Evolutionary conservation across 495 filamentous ascomycete species (phyloP).

Genomic region (Thermothielavioides terrestris): DNA sequence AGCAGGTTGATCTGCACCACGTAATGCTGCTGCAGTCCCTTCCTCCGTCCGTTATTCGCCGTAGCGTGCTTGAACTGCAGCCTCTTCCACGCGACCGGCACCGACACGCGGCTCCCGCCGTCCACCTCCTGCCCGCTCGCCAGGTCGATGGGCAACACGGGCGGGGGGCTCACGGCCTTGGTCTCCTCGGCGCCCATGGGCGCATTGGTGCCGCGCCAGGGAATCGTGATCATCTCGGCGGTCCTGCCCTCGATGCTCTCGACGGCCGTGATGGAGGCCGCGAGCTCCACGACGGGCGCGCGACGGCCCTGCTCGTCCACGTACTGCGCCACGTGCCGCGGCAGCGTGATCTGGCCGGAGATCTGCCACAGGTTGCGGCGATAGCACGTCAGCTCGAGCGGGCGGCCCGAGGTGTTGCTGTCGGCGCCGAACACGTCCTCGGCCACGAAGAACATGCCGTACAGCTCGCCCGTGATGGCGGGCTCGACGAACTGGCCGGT

Average conservation of each 20-base stretch:
- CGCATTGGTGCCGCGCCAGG: conserved; percentile 74
- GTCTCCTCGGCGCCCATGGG: conserved; percentile 43
- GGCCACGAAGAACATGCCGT: conserved; percentile 93
- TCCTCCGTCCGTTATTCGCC: conserved; percentile 69
- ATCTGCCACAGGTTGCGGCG: conserved; percentile 86
- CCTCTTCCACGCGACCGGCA: conserved; percentile 81
- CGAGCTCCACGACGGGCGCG: conserved; percentile 63
- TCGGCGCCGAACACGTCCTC: conserved; percentile 53
- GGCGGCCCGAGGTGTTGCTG: conserved; percentile 38
- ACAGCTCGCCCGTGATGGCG: conserved; percentile 70
- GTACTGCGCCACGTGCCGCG: conserved; percentile 60
- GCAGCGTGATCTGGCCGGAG: conserved; percentile 70
- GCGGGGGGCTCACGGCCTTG: conserved; percentile 42
- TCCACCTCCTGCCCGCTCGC: conserved; percentile 59
- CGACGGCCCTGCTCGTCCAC: conserved; percentile 72
- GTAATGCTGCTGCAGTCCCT: conserved; percentile 64
- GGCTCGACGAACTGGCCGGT: conserved; percentile 38
- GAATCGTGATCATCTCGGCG: conserved; percentile 86
- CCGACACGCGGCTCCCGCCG: conserved; percentile 58
- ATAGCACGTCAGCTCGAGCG: conserved; percentile 85
- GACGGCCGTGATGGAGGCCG: conserved; percentile 73
- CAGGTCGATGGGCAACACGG: conserved; percentile 62
- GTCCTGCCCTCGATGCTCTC: conserved; percentile 83
- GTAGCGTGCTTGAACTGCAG: conserved; percentile 90
- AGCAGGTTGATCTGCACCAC: conserved; percentile 56